A percentile compares a stretch with the other conserved stretches of the same genome.
Conservation (phyloP, 495 filamentous ascomycete genomes). For the Cercophora sp. region DNA sequence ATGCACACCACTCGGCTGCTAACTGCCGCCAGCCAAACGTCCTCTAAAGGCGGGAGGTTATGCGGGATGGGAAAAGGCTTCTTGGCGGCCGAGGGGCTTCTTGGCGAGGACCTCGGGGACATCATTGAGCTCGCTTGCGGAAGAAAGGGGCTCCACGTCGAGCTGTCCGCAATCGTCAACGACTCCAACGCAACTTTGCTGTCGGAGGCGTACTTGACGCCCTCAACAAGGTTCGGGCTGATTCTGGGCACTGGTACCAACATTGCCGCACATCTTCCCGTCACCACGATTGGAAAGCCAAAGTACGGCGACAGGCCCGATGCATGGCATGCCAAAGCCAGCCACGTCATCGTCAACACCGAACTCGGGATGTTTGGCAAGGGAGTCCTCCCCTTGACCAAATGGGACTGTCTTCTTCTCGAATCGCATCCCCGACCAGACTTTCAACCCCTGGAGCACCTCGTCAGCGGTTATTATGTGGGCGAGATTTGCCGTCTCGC, state of each 20-base stretch:
- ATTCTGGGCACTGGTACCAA: constrained; percentile 57
- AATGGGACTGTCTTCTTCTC: constrained; percentile 67
- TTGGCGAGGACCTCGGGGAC: constrained; percentile 50
- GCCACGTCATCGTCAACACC: constrained; percentile 70
- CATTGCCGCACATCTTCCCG: constrained; percentile 50
- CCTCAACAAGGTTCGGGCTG: constrained; percentile 57
- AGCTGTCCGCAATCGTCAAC: constrained; percentile 77
- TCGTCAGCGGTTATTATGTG: constrained; percentile 77
- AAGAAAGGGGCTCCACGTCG: constrained; percentile 47
- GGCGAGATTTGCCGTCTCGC: constrained; percentile 74
- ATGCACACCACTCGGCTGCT: too few relatives aligned
- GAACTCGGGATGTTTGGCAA: constrained; percentile 78
- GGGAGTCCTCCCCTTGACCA: constrained; percentile 65
- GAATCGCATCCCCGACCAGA: constrained; percentile 64
- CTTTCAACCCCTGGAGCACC: constrained; percentile 82
- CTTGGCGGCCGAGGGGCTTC: constrained; percentile 45
- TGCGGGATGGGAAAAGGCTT: constrained; percentile 88
- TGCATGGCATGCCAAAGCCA: constrained; percentile 53
- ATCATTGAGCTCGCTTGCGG: constrained; percentile 47
- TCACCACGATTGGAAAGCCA: constrained; percentile 44
- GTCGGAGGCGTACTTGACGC: constrained; percentile 67
- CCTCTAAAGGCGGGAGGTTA: constrained; percentile 66
- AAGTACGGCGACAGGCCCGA: constrained; percentile 51
- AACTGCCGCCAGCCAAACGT: constrained; percentile 60
- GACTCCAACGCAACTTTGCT: constrained; percentile 77